Evolutionary conservation across 208 protist species (phyloP).

Genomic region (Leishmania tropica): DNA sequence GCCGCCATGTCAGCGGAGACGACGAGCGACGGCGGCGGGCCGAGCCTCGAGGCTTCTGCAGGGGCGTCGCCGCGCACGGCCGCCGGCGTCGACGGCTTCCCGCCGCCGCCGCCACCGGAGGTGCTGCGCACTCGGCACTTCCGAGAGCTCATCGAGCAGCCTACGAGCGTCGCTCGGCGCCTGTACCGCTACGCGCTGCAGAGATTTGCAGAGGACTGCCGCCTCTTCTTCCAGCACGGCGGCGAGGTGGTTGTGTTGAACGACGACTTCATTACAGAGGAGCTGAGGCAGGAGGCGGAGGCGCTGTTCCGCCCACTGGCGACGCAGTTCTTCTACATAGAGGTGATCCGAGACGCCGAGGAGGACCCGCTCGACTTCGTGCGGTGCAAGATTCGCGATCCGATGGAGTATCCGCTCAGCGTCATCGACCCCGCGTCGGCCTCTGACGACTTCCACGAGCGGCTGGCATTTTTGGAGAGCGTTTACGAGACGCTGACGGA

Average conservation of each 20-base stretch:
- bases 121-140: constrained; percentile 72
- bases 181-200: constrained; percentile 74
- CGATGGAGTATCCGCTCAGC: constrained; percentile 61
- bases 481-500: constrained; percentile 61
- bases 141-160: constrained; percentile 49
- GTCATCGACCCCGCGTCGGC: constrained; percentile 35
- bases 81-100: not conserved
- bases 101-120: constrained; percentile 7
- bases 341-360: constrained; percentile 65
- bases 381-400: constrained; percentile 67
- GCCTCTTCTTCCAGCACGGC: constrained; percentile 73
- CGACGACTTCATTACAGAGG: constrained; percentile 83
- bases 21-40: not conserved
- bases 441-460: constrained; percentile 55
- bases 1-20: not conserved
- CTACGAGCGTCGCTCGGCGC: constrained; percentile 50
- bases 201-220: constrained; percentile 58
- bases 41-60: constrained; percentile 7
- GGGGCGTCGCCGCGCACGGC: not conserved
- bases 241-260: constrained; percentile 87
- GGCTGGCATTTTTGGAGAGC: constrained; percentile 50
- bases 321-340: constrained; percentile 77
- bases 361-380: constrained; percentile 58
- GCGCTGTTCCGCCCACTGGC: constrained; percentile 52
- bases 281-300: constrained; percentile 77